Evolutionary conservation across 1,284 basidiomycete species (phyloP), one percentile per base, ranked within the genome.

Genomic region (Lentinus polychrous): DNA sequence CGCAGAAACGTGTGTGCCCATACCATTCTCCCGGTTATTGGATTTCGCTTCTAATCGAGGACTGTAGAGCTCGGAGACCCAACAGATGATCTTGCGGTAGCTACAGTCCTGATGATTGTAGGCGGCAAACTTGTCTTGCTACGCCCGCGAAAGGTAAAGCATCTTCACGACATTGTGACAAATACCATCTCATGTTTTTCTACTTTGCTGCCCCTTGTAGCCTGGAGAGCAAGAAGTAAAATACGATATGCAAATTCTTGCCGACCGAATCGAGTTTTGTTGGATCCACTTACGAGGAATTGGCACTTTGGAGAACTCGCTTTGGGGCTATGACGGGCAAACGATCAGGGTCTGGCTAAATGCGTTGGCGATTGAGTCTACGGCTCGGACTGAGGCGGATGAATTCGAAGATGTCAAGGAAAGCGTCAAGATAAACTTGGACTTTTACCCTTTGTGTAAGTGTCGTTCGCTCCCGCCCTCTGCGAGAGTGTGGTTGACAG

Each of bases 271-370:
- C 53, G 95, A 99, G 62, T 94, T 94, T 61, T 99, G 94, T 67
- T 99, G 95, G 95, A 97, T 95, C 38, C 94, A 98, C 69, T 71
- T 97, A 45, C 83, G 88, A 40, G 94, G 94, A 0, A 92, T 97
- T 32, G 90, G 87, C 2, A 84, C 91, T 1, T 72, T 99, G 24
- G 94, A 98, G 61, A 97, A 99, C 67, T 96, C 94, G 7, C 72
- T 99, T 11, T 99, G 95, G 95, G 95, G 87, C 0, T 99, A 92
- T 64, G 95, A 99, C 58, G 96, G 94, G 1, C 76, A 79, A 50
- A 81, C 82, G 10, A 88, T 99, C 60, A 76, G 91, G 37, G 81
- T 99, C 15, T 99, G 95, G 95, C 73, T 99, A 27, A 94, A 99
- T 63, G 94, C 95, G 1, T 72, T 98, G 41, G 83, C 91, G 0